Conservation (phyloP, 208 protist genomes). For the Herpetomonas samuelpessoai region DNA sequence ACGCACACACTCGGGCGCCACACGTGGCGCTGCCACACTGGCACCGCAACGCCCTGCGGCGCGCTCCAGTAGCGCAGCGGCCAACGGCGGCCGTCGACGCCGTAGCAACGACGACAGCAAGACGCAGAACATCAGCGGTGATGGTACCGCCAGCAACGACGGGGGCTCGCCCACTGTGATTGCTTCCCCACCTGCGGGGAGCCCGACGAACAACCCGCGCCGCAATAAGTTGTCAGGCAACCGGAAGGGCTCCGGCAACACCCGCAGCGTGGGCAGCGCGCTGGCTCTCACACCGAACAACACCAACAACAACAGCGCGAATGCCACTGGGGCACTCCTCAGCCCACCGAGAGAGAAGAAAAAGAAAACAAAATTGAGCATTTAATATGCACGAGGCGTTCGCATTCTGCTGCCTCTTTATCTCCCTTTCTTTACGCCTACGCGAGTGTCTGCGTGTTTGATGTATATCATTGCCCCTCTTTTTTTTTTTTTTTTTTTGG, state of each 20-base stretch:
- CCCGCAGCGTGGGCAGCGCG: background rate
- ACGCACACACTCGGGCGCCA: background rate
- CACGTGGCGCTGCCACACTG: background rate
- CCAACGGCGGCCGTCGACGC: background rate
- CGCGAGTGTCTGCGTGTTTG: too few species aligned
- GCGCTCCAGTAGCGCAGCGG: background rate
- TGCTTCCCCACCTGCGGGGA: background rate
- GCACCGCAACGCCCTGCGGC: background rate
- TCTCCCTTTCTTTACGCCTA: too few species aligned
- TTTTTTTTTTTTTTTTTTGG: too few species aligned
- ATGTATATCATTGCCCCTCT: too few species aligned
- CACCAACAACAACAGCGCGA: too few species aligned
- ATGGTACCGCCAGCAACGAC: background rate
- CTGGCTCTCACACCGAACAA: too few species aligned
- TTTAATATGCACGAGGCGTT: too few species aligned
- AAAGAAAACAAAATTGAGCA: background rate
- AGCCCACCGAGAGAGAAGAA: constrained; percentile 9
- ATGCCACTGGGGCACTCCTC: background rate
- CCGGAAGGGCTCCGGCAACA: background rate
- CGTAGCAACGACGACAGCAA: background rate
- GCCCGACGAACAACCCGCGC: background rate
- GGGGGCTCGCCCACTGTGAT: background rate
- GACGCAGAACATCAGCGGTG: background rate
- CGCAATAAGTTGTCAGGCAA: too few species aligned
- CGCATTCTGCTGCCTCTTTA: too few species aligned